Conservation (phyloP, 164 flowering plant species). For the Litsea cubeba region DNA sequence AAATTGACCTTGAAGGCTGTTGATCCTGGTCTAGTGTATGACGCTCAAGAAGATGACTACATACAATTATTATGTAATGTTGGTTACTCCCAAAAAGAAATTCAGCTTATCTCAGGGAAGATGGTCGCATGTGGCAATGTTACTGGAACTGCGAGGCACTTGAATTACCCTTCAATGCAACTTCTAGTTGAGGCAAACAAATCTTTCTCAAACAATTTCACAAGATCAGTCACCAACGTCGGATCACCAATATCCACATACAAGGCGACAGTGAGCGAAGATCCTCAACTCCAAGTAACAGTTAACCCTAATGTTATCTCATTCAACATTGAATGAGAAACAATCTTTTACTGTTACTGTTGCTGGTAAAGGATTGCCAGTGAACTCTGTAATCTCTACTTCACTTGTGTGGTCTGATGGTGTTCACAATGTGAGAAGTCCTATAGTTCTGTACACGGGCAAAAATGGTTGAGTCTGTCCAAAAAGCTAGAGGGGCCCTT, state of each 20-base stretch:
- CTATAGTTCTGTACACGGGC: constrained; percentile 33
- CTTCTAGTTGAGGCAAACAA: constrained; percentile 2
- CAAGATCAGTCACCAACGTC: constrained; percentile 53
- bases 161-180: constrained; percentile 72
- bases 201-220: constrained; percentile 29
- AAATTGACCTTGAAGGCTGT: constrained; percentile 26
- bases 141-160: constrained; percentile 37
- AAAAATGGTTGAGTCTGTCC: neutral
- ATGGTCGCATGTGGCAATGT: constrained; percentile 24
- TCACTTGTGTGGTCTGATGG: constrained; percentile 61
- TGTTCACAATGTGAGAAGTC: constrained; percentile 48
- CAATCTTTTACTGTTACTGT: constrained; percentile 45
- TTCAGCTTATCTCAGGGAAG: constrained; percentile 13
- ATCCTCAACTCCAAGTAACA: constrained; percentile 26
- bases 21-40: constrained; percentile 39
- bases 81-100: constrained; percentile 2
- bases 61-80: constrained; percentile 19
- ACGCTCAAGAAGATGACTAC: constrained; percentile 19
- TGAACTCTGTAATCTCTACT: constrained; percentile 18
- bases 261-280: constrained; percentile 34
- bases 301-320: constrained; percentile 33
- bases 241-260: constrained; percentile 35
- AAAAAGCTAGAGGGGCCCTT: neutral
- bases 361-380: constrained; percentile 23
- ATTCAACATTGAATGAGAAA: constrained; percentile 28